phyloP scores from a whole-genome alignment of 345 rosid species.

The Viola odorata region DNA sequence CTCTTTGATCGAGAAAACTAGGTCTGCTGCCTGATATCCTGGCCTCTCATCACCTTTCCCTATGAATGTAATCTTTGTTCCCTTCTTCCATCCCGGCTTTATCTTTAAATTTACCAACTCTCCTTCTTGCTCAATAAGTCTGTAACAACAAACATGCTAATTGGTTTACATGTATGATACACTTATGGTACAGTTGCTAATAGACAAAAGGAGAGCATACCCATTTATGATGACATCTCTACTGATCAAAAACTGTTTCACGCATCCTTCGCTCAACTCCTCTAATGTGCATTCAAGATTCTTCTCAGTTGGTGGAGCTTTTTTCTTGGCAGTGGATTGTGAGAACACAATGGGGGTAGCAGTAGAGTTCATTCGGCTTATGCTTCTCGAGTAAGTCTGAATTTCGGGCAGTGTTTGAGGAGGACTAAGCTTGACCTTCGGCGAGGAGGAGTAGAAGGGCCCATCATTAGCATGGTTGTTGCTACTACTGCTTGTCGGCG shows the following conservation, averaged over 20 bases:
- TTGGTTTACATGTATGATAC: background rate
- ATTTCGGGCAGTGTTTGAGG: slow-evolving; percentile 7
- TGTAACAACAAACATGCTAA: slow-evolving; percentile 15
- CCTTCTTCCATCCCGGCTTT: slow-evolving; percentile 88
- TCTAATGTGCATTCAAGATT: slow-evolving; percentile 77
- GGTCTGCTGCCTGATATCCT: slow-evolving; percentile 64
- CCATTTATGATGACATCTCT: slow-evolving; percentile 60
- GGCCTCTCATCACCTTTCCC: slow-evolving; percentile 84
- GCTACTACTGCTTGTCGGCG: slow-evolving; percentile 18
- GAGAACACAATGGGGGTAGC: slow-evolving; percentile 69
- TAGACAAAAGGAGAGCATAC: slow-evolving; percentile 26
- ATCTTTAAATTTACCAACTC: slow-evolving; percentile 57
- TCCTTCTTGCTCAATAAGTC: slow-evolving; percentile 53
- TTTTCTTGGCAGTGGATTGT: slow-evolving; percentile 52
- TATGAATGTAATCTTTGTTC: slow-evolving; percentile 77
- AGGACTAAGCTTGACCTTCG: slow-evolving; percentile 13
- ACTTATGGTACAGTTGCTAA: background rate
- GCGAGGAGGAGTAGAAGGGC: no score
- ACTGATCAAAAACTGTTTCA: slow-evolving; percentile 48
- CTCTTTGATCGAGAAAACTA: slow-evolving; percentile 55
- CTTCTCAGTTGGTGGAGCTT: slow-evolving; percentile 52
- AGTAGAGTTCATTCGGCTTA: slow-evolving; percentile 36
- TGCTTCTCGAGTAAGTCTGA: slow-evolving; percentile 25
- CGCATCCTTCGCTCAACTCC: slow-evolving; percentile 61
- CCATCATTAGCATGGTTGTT: slow-evolving; percentile 11